Evolutionary conservation across 768 basidiomycete genomes (phyloP).

Genomic region (Podaxis rugospora): DNA sequence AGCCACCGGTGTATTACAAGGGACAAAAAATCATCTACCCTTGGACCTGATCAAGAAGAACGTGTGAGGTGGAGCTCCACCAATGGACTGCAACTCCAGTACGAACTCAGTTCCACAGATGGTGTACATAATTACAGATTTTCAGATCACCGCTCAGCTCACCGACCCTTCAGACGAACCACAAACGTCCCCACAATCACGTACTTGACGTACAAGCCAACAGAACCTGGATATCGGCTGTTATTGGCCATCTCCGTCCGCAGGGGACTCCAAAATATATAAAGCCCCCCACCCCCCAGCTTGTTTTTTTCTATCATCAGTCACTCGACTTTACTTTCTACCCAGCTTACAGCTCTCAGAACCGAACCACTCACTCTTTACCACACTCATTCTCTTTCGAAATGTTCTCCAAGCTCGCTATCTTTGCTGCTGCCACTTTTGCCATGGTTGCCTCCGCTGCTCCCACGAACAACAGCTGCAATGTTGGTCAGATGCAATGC

Average conservation of each 20-base stretch:
- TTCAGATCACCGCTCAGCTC: too few species aligned
- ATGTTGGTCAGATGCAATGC: not conserved
- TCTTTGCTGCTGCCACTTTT: conserved; percentile 5
- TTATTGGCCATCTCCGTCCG: not conserved
- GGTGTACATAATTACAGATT: too few species aligned
- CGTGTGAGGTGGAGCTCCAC: too few species aligned
- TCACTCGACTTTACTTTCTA: not conserved
- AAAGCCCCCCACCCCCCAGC: not conserved
- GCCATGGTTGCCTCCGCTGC: conserved; percentile 4
- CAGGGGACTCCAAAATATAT: not conserved
- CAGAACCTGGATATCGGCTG: not conserved
- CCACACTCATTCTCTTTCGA: conserved; percentile 2
- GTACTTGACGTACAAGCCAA: not conserved
- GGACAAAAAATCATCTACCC: too few species aligned
- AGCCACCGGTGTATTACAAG: too few species aligned
- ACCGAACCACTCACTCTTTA: not conserved
- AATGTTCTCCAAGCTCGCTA: conserved; percentile 2
- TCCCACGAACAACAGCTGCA: not conserved
- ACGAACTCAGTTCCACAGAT: too few species aligned
- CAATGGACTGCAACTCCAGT: too few species aligned
- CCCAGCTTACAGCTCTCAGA: not conserved
- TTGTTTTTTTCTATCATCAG: not conserved
- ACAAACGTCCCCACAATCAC: not conserved
- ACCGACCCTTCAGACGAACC: not conserved
- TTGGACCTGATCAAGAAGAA: too few species aligned